These are phyloP conservation scores for Lepiota venenata DNA, from an alignment of 768 basidiomycete species.

Conservation along the genomic window DNA sequence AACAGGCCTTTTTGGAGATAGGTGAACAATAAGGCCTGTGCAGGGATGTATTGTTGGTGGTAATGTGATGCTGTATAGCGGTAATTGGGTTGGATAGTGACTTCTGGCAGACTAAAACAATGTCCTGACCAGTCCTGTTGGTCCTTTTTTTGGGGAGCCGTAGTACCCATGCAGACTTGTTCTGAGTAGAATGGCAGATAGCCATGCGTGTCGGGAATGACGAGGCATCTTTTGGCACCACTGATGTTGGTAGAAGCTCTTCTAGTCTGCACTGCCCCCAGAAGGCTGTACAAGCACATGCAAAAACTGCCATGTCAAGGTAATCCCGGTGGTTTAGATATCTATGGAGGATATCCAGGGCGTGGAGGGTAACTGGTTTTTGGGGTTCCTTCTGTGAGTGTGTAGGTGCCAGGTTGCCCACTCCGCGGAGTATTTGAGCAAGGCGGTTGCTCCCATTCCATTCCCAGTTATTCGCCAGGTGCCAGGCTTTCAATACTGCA, in stretches of 20 bases:
- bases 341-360: not conserved
- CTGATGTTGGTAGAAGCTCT: constrained; percentile 17
- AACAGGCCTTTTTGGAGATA: not conserved
- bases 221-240: too few species aligned
- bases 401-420: constrained; percentile 1
- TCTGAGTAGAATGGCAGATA: constrained; percentile 15
- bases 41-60: too few species aligned
- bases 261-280: constrained; percentile 30
- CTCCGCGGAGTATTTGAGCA: constrained; percentile 14
- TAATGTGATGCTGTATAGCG: constrained; percentile 16
- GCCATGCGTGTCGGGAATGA: constrained; percentile 12
- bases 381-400: not conserved
- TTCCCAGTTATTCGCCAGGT: constrained; percentile 25
- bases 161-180: constrained; percentile 5
- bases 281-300: constrained; percentile 28
- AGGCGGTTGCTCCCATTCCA: constrained; percentile 28
- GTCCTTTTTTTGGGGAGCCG: too few species aligned
- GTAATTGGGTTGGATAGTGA: too few species aligned
- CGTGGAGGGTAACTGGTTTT: not conserved
- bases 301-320: constrained; percentile 28
- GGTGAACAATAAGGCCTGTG: not conserved
- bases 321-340: constrained; percentile 20
- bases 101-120: too few species aligned
- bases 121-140: too few species aligned
- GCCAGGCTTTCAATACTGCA: constrained; percentile 29